Evolutionary conservation across 345 rosid genomes (phyloP).

Genomic region (Orychophragmus violaceus): DNA sequence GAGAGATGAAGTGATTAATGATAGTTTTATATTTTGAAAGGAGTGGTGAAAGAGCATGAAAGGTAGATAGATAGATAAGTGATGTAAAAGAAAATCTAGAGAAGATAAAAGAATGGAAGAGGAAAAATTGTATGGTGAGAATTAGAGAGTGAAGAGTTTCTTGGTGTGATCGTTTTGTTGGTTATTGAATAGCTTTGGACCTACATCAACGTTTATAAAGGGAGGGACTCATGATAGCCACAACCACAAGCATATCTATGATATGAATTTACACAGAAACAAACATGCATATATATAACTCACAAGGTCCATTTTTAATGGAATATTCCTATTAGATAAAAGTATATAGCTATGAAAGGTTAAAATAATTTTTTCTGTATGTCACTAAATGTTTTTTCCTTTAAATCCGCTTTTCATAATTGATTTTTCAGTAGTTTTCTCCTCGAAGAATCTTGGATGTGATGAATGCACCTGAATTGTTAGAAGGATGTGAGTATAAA

Average conservation of each 20-base stretch:
- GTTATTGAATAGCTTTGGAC: constrained; percentile 29
- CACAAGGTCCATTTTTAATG: not conserved
- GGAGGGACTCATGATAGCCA: not conserved
- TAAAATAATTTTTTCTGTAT: not conserved
- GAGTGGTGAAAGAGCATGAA: constrained; percentile 32
- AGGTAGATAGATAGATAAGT: constrained; percentile 15
- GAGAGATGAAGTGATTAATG: not conserved
- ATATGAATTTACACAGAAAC: not conserved
- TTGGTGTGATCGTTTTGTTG: constrained; percentile 34
- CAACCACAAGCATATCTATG: not conserved
- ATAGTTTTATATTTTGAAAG: not conserved
- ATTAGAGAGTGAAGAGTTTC: constrained; percentile 19
- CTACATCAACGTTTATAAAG: constrained; percentile 20
- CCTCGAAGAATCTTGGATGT: too few relatives aligned
- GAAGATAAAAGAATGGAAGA: constrained; percentile 1
- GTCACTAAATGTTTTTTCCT: not conserved
- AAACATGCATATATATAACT: not conserved
- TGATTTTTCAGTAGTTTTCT: too few relatives aligned
- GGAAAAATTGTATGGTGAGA: constrained; percentile 27
- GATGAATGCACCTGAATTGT: too few relatives aligned
- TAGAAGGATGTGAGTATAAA: too few relatives aligned
- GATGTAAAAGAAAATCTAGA: constrained; percentile 9
- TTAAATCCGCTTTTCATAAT: not conserved
- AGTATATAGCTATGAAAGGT: not conserved
- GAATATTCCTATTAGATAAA: not conserved